Evolutionary conservation across 2,329 filamentous ascomycete genomes (phyloP).

Genomic region (Elsinoe australis): DNA sequence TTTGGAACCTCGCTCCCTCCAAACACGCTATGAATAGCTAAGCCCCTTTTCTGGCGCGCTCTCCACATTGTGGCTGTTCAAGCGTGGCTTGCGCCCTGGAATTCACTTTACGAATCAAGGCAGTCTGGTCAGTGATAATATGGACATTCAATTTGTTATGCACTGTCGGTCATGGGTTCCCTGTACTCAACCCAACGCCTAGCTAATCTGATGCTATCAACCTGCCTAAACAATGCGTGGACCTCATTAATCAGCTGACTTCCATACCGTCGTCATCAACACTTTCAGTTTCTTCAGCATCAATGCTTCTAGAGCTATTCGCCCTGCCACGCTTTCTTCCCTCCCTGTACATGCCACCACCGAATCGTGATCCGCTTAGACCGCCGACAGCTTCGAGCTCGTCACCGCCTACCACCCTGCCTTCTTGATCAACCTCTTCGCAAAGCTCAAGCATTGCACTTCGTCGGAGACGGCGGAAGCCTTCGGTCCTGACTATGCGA

Average conservation of each 20-base stretch:
- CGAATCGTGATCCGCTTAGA: constrained; percentile 43
- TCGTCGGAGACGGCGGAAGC: constrained; percentile 73
- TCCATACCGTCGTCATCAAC: constrained; percentile 30
- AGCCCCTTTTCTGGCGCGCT: constrained; percentile 6
- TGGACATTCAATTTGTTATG: too few species aligned
- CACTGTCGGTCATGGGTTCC: too few species aligned
- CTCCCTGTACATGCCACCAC: constrained; percentile 31
- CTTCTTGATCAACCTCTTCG: constrained; percentile 87
- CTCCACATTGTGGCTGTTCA: neutral
- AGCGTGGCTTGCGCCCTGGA: constrained; percentile 2
- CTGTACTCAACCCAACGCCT: constrained; percentile 1
- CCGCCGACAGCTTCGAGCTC: constrained; percentile 60
- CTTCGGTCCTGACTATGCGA: constrained; percentile 78
- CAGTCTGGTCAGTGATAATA: too few species aligned
- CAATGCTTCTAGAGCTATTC: constrained; percentile 36
- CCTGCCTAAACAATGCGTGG: neutral
- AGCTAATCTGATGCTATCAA: neutral
- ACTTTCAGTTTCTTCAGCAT: constrained; percentile 24
- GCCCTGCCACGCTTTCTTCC: constrained; percentile 39
- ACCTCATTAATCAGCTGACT: constrained; percentile 16
- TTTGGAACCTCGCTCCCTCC: constrained; percentile 2
- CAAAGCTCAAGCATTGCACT: constrained; percentile 80
- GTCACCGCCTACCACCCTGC: constrained; percentile 81
- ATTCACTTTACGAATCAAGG: neutral
- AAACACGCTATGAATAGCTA: neutral